A percentile compares a stretch with the other conserved stretches of the same genome.
These are phyloP conservation scores for Aspergillus sclerotialis DNA, from an alignment of 2,329 filamentous ascomycete genomes.

Conservation along the genomic window DNA sequence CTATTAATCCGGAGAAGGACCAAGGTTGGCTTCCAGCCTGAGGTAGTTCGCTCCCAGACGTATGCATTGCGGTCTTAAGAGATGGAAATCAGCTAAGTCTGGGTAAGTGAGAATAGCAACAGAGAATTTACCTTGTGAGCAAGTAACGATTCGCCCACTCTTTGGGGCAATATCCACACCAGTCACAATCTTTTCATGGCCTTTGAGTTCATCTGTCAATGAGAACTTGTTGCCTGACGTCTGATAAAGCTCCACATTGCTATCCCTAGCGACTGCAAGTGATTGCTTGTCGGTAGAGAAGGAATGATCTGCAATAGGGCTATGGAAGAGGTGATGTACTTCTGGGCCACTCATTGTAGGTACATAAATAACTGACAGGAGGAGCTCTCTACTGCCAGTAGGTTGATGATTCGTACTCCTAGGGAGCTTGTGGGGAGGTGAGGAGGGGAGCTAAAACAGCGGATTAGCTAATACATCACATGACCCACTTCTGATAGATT, in stretches of 20 bases:
- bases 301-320: slow-evolving; percentile 93
- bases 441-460: too few species aligned
- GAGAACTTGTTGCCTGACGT: slow-evolving; percentile 67
- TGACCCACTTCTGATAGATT: slow-evolving; percentile 10
- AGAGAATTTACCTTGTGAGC: slow-evolving; percentile 69
- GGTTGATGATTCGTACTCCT: slow-evolving; percentile 1
- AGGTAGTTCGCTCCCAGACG: slow-evolving; percentile 91
- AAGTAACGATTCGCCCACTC: slow-evolving; percentile 91
- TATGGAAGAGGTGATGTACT: slow-evolving; percentile 94
- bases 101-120: not conserved
- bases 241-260: slow-evolving; percentile 80
- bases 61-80: slow-evolving; percentile 83
- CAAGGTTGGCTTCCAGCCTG: slow-evolving; percentile 92
- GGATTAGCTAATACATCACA: slow-evolving; percentile 17
- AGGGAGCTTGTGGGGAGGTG: too few species aligned
- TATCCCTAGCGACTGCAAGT: slow-evolving; percentile 86
- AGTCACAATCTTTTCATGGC: slow-evolving; percentile 95
- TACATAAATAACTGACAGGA: slow-evolving; percentile 73
- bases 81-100: slow-evolving; percentile 4
- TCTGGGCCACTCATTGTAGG: slow-evolving; percentile 72
- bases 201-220: slow-evolving; percentile 86
- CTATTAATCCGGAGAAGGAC: slow-evolving; percentile 96
- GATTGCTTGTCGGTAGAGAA: slow-evolving; percentile 89
- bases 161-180: slow-evolving; percentile 90
- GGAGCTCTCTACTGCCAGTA: slow-evolving; percentile 93